These are phyloP conservation scores for Cryptococcus amylolentus DNA, from an alignment of 1,284 basidiomycete genomes.

Conservation along the genomic window DNA sequence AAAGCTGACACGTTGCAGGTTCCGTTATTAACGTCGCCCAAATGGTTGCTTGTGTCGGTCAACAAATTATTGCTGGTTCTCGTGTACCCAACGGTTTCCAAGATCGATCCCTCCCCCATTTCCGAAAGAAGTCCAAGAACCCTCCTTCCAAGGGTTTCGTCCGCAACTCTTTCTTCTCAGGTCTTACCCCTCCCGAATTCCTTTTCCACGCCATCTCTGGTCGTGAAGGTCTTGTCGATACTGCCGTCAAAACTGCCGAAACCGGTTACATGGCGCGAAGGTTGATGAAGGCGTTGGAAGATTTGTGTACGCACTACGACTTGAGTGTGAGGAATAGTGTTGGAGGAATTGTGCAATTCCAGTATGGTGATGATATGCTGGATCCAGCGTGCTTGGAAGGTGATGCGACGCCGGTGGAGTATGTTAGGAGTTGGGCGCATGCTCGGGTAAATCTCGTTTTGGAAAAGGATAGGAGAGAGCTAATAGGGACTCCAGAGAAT, in stretches of 20 bases:
- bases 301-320: slow-evolving; percentile 95
- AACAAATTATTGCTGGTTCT: slow-evolving; percentile 96
- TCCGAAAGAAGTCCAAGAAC: slow-evolving; percentile 95
- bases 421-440: slow-evolving; percentile 82
- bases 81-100: slow-evolving; percentile 99
- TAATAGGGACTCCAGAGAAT: slow-evolving; percentile 56
- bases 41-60: slow-evolving; percentile 99
- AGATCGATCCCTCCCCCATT: slow-evolving; percentile 96
- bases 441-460: slow-evolving; percentile 61
- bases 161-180: slow-evolving; percentile 92
- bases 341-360: slow-evolving; percentile 97
- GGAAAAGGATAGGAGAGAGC: neutral
- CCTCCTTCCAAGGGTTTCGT: slow-evolving; percentile 99
- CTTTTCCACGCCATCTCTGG: slow-evolving; percentile 99
- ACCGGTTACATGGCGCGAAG: slow-evolving; percentile 99
- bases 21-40: slow-evolving; percentile 99
- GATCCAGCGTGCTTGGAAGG: slow-evolving; percentile 96
- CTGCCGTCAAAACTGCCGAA: slow-evolving; percentile 98
- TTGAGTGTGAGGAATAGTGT: slow-evolving; percentile 92
- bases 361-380: slow-evolving; percentile 94
- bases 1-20: slow-evolving; percentile 55
- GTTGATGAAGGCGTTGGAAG: slow-evolving; percentile 98
- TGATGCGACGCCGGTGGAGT: slow-evolving; percentile 87
- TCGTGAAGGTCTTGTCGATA: slow-evolving; percentile 97
- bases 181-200: slow-evolving; percentile 94